Percentiles rank a stretch among this genome's conserved stretches.
phyloP scores from a whole-genome alignment of 768 basidiomycete species.

The Pisolithus orientalis region DNA sequence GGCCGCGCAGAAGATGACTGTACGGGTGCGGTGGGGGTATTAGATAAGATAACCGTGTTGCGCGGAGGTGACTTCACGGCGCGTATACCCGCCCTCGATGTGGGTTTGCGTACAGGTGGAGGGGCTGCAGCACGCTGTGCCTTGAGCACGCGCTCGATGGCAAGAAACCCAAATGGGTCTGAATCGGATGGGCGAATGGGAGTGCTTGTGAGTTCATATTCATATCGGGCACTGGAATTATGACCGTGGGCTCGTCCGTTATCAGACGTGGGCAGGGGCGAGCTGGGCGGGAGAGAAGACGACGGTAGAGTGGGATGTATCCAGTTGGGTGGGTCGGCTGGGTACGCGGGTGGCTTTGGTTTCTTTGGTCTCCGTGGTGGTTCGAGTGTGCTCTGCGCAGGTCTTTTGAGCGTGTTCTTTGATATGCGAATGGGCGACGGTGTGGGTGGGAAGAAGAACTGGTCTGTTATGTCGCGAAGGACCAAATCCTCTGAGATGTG shows the following conservation, averaged over 20 bases:
- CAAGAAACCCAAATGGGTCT: constrained; percentile 55
- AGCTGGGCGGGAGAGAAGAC: constrained; percentile 31
- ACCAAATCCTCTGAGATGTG: constrained; percentile 14
- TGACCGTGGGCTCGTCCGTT: constrained; percentile 3
- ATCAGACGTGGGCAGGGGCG: constrained; percentile 22
- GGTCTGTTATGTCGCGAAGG: constrained; percentile 29
- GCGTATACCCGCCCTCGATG: constrained; percentile 4
- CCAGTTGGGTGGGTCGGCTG: constrained; percentile 28
- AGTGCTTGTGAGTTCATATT: constrained; percentile 14
- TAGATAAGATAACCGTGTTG: constrained; percentile 12
- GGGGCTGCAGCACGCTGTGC: constrained; percentile 27
- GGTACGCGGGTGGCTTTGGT: constrained; percentile 24
- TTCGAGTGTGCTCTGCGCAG: constrained; percentile 11
- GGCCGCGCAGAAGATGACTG: constrained; percentile 29
- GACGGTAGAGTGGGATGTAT: constrained; percentile 13
- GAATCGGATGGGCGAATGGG: constrained; percentile 28
- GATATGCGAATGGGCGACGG: constrained; percentile 24
- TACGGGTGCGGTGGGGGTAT: constrained; percentile 10
- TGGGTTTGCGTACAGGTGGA: constrained; percentile 5
- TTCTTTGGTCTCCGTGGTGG: constrained; percentile 28
- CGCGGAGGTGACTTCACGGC: constrained; percentile 15
- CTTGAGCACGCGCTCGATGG: constrained; percentile 46
- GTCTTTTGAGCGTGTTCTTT: constrained; percentile 12
- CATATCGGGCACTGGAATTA: constrained; percentile 6
- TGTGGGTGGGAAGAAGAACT: constrained; percentile 29